Evolutionary conservation across 1,284 basidiomycete species (phyloP), one percentile per base, ranked within the genome.

Genomic region (Inonotus obliquus): DNA sequence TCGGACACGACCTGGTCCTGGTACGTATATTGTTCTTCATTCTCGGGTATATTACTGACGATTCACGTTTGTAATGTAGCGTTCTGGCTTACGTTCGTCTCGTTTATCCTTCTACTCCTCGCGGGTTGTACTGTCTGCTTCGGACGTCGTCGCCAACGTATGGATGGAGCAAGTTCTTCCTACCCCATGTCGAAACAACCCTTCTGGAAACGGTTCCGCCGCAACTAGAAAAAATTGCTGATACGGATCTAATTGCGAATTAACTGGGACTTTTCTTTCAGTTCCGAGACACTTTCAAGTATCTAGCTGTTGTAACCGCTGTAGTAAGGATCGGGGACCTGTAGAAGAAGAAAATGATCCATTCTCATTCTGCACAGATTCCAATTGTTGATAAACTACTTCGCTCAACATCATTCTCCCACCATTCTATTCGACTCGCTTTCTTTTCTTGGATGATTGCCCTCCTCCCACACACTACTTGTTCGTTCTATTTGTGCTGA

Each of bases 41-140:
- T 59, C 11, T 39, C 17, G 4, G 25, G 5, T 7, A 6, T 17
- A 21, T 44, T 17, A 44, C 13, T 21, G 19, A 17, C 19, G 7
- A 44, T 21, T n/a, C 19, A 44, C 17, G 17, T 14, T 44, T 21
- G 19, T 44, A 44, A 32, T 32, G 32, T 9, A 87, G 88, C 81
- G 9, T 87, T 91, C 72, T 91, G 89, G 89, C 72, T 91, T 70
- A 89, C 86, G 2, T 82, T 91, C 67, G 82, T 79, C n/a, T 73
- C 83, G 14, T 74, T 91, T 70, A 73, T 89, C 63, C 78, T 89
- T 1, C 80, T 87, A 21, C 73, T 83, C 51, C 68, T 89, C 60
- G 85, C 81, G 11, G 85, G 85, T 47, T 82, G 81, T 76, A 85
- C 84, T 1, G 84, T 89, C 32, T 88, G 83, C 76, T 81, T 89